These are phyloP conservation scores for Juglanconis oblonga DNA, from an alignment of 2,329 filamentous ascomycete species.

Conservation along the genomic window DNA sequence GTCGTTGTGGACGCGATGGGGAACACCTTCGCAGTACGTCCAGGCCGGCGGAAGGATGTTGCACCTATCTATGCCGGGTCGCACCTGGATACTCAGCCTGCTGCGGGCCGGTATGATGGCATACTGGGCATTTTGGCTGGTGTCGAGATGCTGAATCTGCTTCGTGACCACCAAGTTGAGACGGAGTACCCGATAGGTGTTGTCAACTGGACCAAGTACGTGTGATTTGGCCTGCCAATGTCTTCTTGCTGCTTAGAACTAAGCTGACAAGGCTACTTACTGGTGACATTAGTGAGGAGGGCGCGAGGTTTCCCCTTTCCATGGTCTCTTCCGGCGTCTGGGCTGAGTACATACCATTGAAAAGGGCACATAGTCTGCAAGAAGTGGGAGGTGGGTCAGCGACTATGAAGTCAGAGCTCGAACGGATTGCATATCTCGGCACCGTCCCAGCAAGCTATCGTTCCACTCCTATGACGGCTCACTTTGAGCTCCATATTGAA, in stretches of 20 bases:
- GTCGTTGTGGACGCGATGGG: slow-evolving; percentile 73
- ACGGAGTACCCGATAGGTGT: slow-evolving; percentile 72
- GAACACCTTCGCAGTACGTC: slow-evolving; percentile 73
- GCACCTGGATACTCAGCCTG: slow-evolving; percentile 64
- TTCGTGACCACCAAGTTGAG: slow-evolving; percentile 65
- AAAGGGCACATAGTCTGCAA: slow-evolving; percentile 56
- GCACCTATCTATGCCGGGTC: slow-evolving; percentile 68
- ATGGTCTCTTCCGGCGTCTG: slow-evolving; percentile 76
- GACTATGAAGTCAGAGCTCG: slow-evolving; percentile 66
- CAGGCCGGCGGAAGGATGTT: slow-evolving; percentile 54
- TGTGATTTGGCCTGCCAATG: not conserved
- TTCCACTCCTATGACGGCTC: slow-evolving; percentile 65
- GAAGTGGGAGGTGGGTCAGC: slow-evolving; percentile 60
- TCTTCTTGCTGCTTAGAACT: not conserved
- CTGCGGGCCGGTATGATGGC: slow-evolving; percentile 70
- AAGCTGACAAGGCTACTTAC: not conserved
- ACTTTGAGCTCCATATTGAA: slow-evolving; percentile 84
- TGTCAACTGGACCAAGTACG: slow-evolving; percentile 73
- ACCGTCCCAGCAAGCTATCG: slow-evolving; percentile 52
- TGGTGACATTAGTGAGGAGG: slow-evolving; percentile 61
- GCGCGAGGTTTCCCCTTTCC: slow-evolving; percentile 72
- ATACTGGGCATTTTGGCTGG: slow-evolving; percentile 73
- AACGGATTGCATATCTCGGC: slow-evolving; percentile 71
- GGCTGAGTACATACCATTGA: slow-evolving; percentile 64
- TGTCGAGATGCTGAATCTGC: slow-evolving; percentile 66